Evolutionary conservation across 225 moss, liverwort and hornwort genomes (phyloP).

Genomic region (Bryoerythrophyllum caledonicum): DNA sequence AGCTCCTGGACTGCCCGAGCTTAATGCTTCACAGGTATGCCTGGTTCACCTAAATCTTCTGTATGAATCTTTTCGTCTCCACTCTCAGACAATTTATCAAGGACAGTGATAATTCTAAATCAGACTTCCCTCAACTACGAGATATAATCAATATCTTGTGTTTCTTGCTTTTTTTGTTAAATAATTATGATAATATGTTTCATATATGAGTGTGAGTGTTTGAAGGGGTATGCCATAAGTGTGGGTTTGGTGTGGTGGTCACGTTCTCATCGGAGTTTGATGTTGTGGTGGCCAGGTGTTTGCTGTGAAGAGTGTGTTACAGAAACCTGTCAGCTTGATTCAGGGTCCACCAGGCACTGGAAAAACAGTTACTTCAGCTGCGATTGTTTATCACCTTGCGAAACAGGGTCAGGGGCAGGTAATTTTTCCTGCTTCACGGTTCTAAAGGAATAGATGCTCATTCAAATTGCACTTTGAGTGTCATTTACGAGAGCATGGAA

Average conservation of each 20-base stretch:
- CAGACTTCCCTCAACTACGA: conserved; percentile 2
- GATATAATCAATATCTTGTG: background rate
- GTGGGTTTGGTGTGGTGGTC: conserved; percentile 5
- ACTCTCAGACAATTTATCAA: background rate
- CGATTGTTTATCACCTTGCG: conserved; percentile 93
- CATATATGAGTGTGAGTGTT: background rate
- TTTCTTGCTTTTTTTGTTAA: background rate
- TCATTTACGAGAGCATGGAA: background rate
- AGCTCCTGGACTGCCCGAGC: conserved; percentile 93
- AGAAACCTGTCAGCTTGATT: conserved; percentile 97
- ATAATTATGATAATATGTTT: background rate
- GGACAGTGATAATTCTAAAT: background rate
- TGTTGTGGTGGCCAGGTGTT: conserved; percentile 57
- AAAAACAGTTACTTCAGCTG: conserved; percentile 97
- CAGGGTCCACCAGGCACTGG: conserved; percentile 99
- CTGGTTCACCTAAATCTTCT: background rate
- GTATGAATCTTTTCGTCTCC: background rate
- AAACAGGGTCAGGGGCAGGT: conserved; percentile 99
- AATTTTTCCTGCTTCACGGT: conserved; percentile 7
- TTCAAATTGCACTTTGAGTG: background rate
- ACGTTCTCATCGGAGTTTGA: conserved; percentile 11
- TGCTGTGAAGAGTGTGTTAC: conserved; percentile 91
- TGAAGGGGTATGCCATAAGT: background rate
- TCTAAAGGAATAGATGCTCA: background rate
- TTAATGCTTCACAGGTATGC: conserved; percentile 91